Percentiles rank a stretch among this genome's conserved stretches.
Evolutionary conservation across 1,284 basidiomycete species (phyloP).

Genomic region (Calocybe gambosa): DNA sequence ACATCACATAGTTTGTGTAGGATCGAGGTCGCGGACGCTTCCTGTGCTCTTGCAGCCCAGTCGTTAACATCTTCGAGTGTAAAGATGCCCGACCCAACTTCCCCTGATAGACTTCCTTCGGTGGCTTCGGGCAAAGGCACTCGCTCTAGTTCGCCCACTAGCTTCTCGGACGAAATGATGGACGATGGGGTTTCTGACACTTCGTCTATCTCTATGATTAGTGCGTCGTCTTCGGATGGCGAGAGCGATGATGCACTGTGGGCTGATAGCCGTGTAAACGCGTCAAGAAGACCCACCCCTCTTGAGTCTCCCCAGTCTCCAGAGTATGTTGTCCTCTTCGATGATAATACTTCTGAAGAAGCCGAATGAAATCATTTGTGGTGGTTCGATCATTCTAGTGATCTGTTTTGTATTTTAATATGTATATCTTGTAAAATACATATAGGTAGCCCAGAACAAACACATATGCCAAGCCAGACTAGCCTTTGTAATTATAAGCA

Average conservation of each 20-base stretch:
- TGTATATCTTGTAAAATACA: neutral
- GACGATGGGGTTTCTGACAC: constrained; percentile 44
- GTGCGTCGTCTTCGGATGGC: constrained; percentile 47
- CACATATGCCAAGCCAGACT: too few species aligned
- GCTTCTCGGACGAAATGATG: constrained; percentile 40
- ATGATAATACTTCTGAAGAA: constrained; percentile 51
- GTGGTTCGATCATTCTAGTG: neutral
- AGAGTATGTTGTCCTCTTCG: constrained; percentile 69
- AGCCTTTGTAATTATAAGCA: too few species aligned
- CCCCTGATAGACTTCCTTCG: constrained; percentile 16
- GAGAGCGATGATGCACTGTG: constrained; percentile 40
- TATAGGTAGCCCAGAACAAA: too few species aligned
- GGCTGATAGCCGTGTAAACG: constrained; percentile 51
- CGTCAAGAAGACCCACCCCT: constrained; percentile 26
- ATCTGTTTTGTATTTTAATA: neutral
- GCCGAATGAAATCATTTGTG: constrained; percentile 15
- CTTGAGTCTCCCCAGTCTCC: constrained; percentile 27
- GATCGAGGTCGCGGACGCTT: constrained; percentile 56
- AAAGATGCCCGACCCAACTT: constrained; percentile 55
- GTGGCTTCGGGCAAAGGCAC: neutral
- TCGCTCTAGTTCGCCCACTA: constrained; percentile 12
- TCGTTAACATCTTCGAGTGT: constrained; percentile 65
- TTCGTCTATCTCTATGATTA: constrained; percentile 59
- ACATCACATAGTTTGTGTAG: constrained; percentile 27
- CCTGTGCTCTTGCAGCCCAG: constrained; percentile 34